These are phyloP conservation scores for Datura wrightii DNA, from an alignment of 257 asterid species.

Conservation along the genomic window DNA sequence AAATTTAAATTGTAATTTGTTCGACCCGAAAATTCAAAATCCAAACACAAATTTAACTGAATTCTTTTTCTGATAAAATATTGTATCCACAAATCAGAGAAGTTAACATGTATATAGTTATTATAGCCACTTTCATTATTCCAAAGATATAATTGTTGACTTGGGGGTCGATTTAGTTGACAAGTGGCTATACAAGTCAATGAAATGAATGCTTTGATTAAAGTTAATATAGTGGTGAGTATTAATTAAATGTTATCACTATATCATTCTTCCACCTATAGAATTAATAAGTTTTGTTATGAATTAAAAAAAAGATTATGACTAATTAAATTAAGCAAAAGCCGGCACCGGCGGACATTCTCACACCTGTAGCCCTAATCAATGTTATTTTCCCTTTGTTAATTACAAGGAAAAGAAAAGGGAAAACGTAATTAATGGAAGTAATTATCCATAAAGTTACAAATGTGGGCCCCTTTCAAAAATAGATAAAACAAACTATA, in stretches of 20 bases:
- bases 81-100: neutral
- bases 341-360: conserved; percentile 64
- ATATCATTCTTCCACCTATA: too few relatives aligned
- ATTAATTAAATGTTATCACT: conserved; percentile 40
- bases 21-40: too few relatives aligned
- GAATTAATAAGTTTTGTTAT: neutral
- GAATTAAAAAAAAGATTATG: conserved; percentile 28
- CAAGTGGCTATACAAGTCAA: conserved; percentile 24
- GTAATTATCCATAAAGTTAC: conserved; percentile 10
- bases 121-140: neutral
- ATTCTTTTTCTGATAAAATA: neutral
- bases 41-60: neutral
- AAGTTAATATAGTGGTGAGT: conserved; percentile 5
- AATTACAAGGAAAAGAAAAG: conserved; percentile 17
- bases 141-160: conserved; percentile 9
- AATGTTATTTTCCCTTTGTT: conserved; percentile 30
- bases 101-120: neutral
- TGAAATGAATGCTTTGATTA: conserved; percentile 27
- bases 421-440: neutral
- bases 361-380: conserved; percentile 41
- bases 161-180: neutral
- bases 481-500: conserved; percentile 20
- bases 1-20: too few relatives aligned
- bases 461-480: neutral
- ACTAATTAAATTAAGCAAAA: conserved; percentile 43